phyloP scores from a whole-genome alignment of 345 rosid genomes.

The Balakata baccata region DNA sequence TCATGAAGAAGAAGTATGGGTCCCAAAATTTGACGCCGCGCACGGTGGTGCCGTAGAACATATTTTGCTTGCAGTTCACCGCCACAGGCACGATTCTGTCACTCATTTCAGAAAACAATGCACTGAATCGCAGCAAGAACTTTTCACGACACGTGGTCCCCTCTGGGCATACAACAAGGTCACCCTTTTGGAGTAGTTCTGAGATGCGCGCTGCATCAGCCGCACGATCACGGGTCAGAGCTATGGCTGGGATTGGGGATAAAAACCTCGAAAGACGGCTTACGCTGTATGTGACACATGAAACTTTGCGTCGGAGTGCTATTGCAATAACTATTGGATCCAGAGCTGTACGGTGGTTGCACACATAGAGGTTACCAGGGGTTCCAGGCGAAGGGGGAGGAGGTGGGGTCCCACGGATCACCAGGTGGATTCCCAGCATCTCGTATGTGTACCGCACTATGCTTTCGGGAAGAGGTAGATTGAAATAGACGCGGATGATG shows the following conservation, averaged over 20 bases:
- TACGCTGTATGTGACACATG: constrained; percentile 88
- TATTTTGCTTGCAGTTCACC: constrained; percentile 69
- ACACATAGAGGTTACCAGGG: constrained; percentile 59
- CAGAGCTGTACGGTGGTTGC: constrained; percentile 84
- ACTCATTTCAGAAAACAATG: constrained; percentile 85
- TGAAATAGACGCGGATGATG: constrained; percentile 65
- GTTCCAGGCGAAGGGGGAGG: constrained; percentile 69
- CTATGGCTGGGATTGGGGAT: constrained; percentile 91
- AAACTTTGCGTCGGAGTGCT: constrained; percentile 83
- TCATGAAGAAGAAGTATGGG: constrained; percentile 88
- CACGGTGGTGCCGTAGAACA: constrained; percentile 87
- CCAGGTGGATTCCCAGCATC: constrained; percentile 78
- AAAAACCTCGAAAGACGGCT: constrained; percentile 75
- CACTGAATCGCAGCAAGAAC: constrained; percentile 81
- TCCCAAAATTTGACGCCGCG: constrained; percentile 96
- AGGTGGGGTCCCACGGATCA: constrained; percentile 69
- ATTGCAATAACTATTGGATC: constrained; percentile 83
- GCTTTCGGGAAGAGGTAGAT: constrained; percentile 64
- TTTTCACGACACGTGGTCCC: constrained; percentile 91
- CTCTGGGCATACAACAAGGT: constrained; percentile 90
- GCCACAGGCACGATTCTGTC: constrained; percentile 97
- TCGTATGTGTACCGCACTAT: constrained; percentile 89
- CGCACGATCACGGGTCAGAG: constrained; percentile 82
- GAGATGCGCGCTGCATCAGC: constrained; percentile 74
- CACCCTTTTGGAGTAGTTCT: constrained; percentile 66